A percentile compares a stretch with the other conserved stretches of the same genome.
Evolutionary conservation across 768 basidiomycete genomes (phyloP).

Genomic region (Pisolithus albus): DNA sequence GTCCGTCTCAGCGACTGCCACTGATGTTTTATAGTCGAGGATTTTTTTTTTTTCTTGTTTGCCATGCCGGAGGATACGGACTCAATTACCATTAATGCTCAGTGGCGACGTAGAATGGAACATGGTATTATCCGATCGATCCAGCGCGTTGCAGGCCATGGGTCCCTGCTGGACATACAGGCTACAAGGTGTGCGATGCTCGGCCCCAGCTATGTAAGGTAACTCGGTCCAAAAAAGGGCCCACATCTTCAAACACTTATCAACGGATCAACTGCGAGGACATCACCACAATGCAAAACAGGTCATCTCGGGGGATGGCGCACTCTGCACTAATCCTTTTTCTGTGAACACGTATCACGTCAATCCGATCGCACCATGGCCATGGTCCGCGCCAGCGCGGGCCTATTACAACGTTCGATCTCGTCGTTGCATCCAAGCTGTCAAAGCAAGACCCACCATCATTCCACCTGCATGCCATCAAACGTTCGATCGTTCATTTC

Average conservation of each 20-base stretch:
- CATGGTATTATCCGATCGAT: background rate
- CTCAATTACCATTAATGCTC: background rate
- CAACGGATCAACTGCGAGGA: conserved; percentile 21
- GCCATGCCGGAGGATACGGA: background rate
- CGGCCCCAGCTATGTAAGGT: background rate
- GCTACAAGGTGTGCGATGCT: no score
- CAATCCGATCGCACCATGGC: conserved; percentile 21
- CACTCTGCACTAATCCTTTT: conserved; percentile 11
- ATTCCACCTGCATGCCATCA: background rate
- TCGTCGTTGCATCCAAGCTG: no score
- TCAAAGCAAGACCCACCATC: background rate
- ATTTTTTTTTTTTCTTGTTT: background rate
- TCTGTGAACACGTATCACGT: conserved; percentile 18
- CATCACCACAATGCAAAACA: conserved; percentile 11
- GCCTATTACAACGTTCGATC: no score
- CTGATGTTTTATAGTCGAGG: background rate
- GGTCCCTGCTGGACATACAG: background rate
- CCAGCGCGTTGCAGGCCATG: background rate
- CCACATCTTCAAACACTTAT: background rate
- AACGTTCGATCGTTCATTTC: background rate
- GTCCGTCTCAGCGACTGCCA: conserved; percentile 9
- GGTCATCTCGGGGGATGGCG: conserved; percentile 18
- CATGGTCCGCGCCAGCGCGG: conserved; percentile 5
- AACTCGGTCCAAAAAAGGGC: background rate
- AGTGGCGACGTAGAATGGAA: background rate